Conservation (phyloP, 23 red algal genomes). For the Agarophyton chilense region DNA sequence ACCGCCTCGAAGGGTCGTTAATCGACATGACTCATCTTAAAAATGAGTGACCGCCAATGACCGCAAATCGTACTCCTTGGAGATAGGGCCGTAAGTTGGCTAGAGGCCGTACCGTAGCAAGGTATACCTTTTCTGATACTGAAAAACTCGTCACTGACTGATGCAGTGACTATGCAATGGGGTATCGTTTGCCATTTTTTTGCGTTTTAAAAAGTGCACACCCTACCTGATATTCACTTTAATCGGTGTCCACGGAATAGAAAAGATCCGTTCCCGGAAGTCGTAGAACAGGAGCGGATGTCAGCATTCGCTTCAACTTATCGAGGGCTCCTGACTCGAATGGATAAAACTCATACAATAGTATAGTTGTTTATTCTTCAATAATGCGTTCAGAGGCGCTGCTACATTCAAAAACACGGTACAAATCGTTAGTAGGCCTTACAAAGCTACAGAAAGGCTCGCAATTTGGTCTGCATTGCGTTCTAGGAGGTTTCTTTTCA, state of each 20-base stretch:
- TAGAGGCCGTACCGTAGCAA: constrained; percentile 25
- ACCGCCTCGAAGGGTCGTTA: too few relatives aligned
- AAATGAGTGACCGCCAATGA: too few relatives aligned
- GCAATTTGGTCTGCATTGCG: background rate
- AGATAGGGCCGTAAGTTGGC: too few relatives aligned
- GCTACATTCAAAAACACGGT: background rate
- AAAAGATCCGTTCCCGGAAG: background rate
- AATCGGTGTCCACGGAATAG: constrained; percentile 12
- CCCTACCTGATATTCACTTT: constrained; percentile 23
- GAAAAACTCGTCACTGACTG: background rate
- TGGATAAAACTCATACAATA: background rate
- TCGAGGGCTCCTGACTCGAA: constrained; percentile 18
- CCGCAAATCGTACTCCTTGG: too few relatives aligned
- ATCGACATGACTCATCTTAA: too few relatives aligned
- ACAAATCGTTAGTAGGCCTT: background rate
- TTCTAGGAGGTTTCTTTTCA: background rate
- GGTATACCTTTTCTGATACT: background rate
- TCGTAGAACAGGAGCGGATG: background rate
- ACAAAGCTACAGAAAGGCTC: background rate
- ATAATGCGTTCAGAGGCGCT: background rate
- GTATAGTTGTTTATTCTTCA: background rate
- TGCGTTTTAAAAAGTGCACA: constrained; percentile 10
- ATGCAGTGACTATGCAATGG: background rate
- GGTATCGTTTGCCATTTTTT: background rate
- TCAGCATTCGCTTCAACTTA: background rate